Conservation (phyloP, 2,329 filamentous ascomycete species). For the Hirsutella thompsonii region DNA sequence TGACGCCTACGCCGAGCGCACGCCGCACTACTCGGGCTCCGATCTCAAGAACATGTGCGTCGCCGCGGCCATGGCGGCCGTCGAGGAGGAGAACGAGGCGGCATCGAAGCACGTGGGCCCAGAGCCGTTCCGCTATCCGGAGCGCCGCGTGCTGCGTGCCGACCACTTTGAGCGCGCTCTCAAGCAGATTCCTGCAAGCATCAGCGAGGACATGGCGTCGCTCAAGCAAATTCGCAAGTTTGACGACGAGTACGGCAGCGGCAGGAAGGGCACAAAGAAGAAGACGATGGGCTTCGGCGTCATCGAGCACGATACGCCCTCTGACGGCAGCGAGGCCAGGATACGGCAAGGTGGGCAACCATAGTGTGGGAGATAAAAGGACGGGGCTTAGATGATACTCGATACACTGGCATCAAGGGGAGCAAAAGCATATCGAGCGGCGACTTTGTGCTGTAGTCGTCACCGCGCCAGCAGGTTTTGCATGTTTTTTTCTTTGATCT, state of each 20-base stretch:
- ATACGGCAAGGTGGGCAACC: conserved; percentile 16
- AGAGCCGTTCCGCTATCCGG: conserved; percentile 47
- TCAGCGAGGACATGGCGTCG: conserved; percentile 85
- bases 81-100: conserved; percentile 55
- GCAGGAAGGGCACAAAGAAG: conserved; percentile 49
- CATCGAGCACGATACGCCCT: conserved; percentile 18
- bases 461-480: too few species aligned
- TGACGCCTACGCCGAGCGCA: conserved; percentile 48
- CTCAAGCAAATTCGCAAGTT: conserved; percentile 84
- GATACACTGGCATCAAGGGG: too few species aligned
- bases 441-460: too few species aligned
- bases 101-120: conserved; percentile 23
- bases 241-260: conserved; percentile 87
- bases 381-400: too few species aligned
- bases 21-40: conserved; percentile 68
- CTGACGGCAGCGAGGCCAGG: conserved; percentile 30
- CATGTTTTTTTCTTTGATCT: too few species aligned
- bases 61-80: conserved; percentile 65
- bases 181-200: conserved; percentile 80
- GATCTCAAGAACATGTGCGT: conserved; percentile 77
- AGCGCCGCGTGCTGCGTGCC: conserved; percentile 36
- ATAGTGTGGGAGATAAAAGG: not conserved
- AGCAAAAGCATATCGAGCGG: too few species aligned
- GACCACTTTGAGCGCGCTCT: conserved; percentile 78
- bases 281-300: conserved; percentile 47